Evolutionary conservation across 306 rosid species (phyloP), one percentile per base, ranked within the genome.

Genomic region (Gillenia trifoliata): DNA sequence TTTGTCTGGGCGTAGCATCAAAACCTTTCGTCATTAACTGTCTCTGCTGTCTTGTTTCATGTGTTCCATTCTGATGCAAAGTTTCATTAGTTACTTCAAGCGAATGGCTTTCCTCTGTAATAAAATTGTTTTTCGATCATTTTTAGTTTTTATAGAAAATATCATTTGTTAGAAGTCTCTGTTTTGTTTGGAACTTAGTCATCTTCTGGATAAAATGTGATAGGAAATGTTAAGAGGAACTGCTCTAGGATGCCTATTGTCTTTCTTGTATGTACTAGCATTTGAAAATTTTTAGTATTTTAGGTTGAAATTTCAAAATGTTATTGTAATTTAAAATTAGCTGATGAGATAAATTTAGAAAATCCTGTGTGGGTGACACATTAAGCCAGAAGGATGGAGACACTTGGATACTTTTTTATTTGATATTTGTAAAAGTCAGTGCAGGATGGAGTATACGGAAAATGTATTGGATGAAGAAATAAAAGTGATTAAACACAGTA

Each of bases 361-460:
- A 66, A 12, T 66, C 54, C 63, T 86, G 55, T 67, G 63, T 78
- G 92, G 99, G 99, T 94, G 74, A 92, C 99, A 6, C 97, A 94
- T 83, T 87, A n/a, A 96, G 1, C 91, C 90, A 0, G 90, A 86
- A 78, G 99, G 64, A 94, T 94, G 93, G 96, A 92, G 49, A 91
- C 92, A 0, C 69, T 94, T 41, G 75, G 74, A 45, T 86, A 73
- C 73, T 92, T 94, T n/a, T 78, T 90, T 94, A 20, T 86, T 91
- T 80, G 85, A 90, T 75, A 87, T 94, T 47, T 94, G 97, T 78
- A 86, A 86, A n/a, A 50, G 83, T 94, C 60, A 10, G 76, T 22
- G 89, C 96, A 0, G 90, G 84, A 62, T 94, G 99, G 97, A 92
- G 81, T 77, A 94, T 94, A n/a, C n/a, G 97, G 96, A 94, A 78